Evolutionary conservation across 176 grass and related monocot species (phyloP).

Genomic region (Oryza australiensis): DNA sequence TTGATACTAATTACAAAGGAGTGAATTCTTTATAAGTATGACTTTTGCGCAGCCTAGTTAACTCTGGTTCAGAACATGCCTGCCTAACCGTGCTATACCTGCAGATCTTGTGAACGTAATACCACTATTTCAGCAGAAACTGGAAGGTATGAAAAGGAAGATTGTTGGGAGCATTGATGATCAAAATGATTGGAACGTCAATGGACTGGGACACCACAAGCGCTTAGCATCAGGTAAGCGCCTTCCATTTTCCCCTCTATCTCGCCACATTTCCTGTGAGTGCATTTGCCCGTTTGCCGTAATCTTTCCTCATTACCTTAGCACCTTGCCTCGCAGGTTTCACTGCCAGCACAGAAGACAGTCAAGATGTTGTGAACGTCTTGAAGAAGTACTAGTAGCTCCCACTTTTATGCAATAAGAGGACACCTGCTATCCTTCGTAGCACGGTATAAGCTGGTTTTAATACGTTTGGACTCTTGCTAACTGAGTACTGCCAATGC

Average conservation of each 20-base stretch:
- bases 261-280: neutral
- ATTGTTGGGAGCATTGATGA: neutral
- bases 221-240: slow-evolving; percentile 12
- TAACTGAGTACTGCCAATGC: neutral
- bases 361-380: slow-evolving; percentile 10
- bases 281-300: neutral
- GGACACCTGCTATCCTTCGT: neutral
- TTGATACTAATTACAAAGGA: neutral
- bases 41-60: neutral
- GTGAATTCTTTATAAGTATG: too few species aligned
- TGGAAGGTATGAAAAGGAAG: slow-evolving; percentile 36
- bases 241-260: neutral
- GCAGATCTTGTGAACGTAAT: slow-evolving; percentile 41
- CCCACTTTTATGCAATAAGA: neutral
- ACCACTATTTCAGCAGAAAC: slow-evolving; percentile 37
- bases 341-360: slow-evolving; percentile 13
- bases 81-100: slow-evolving; percentile 19
- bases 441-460: neutral
- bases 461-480: neutral
- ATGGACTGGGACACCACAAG: slow-evolving; percentile 13
- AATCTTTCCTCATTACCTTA: neutral
- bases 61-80: slow-evolving; percentile 8
- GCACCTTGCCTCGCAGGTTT: slow-evolving; percentile 15
- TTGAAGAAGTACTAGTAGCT: slow-evolving; percentile 17
- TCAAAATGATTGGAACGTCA: slow-evolving; percentile 17